Evolutionary conservation across 225 moss, liverwort and hornwort species (phyloP).

Genomic region (Pseudisothecium myosuroides): DNA sequence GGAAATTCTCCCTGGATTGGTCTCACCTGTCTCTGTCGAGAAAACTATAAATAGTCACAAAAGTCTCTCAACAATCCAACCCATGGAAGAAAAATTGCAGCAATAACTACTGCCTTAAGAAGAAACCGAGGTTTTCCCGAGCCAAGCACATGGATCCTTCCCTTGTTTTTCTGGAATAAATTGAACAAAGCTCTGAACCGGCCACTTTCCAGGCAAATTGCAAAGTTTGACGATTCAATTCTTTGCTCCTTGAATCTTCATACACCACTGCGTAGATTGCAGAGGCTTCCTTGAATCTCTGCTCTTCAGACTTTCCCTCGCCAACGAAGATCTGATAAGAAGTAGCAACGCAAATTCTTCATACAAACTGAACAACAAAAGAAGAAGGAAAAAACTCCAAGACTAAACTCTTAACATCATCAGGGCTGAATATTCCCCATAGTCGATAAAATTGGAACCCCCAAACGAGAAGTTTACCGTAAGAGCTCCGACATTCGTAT

Average conservation of each 20-base stretch:
- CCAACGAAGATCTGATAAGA: not conserved
- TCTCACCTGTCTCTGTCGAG: not conserved
- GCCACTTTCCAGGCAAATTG: conserved; percentile 33
- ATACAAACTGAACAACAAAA: not conserved
- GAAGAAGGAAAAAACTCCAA: not conserved
- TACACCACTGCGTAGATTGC: conserved; percentile 24
- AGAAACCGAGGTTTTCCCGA: not conserved
- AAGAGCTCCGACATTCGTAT: not conserved
- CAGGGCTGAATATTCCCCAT: not conserved
- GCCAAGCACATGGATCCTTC: not conserved
- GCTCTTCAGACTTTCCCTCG: conserved; percentile 3
- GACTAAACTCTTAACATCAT: not conserved
- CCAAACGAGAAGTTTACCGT: not conserved
- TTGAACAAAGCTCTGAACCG: not conserved
- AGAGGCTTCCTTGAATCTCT: conserved; percentile 1
- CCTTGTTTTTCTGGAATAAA: not conserved
- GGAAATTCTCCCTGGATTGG: not conserved
- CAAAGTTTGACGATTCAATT: not conserved
- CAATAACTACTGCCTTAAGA: not conserved
- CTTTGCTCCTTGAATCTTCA: not conserved
- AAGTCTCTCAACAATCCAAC: not conserved
- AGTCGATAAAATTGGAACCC: not conserved
- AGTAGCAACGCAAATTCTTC: not conserved
- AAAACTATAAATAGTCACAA: not conserved
- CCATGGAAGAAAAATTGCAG: not conserved